Evolutionary conservation across 441 rosid species (phyloP).

Genomic region (Bruguiera hainesii): DNA sequence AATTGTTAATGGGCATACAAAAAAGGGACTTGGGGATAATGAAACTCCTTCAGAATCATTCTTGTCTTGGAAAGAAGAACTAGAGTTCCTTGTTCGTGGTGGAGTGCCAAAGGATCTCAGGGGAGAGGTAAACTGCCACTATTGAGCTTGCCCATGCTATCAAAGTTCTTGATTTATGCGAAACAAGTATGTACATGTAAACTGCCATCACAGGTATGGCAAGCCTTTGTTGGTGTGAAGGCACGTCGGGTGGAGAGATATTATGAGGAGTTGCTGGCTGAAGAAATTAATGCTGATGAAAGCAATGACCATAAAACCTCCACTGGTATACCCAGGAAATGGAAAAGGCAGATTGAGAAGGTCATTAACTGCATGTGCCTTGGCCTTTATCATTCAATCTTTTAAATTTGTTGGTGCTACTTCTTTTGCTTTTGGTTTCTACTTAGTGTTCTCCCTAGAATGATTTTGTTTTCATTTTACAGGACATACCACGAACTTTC

Average conservation of each 20-base stretch:
- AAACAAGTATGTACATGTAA: slow-evolving; percentile 9
- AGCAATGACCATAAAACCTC: slow-evolving; percentile 31
- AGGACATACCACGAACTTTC: slow-evolving; percentile 99
- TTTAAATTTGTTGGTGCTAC: slow-evolving; percentile 34
- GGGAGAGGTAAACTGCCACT: slow-evolving; percentile 78
- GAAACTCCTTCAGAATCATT: slow-evolving; percentile 33
- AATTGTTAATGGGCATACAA: slow-evolving; percentile 25
- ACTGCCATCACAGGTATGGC: slow-evolving; percentile 81
- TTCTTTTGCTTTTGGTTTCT: slow-evolving; percentile 22
- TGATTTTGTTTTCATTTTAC: slow-evolving; percentile 38
- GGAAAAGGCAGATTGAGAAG: slow-evolving; percentile 99
- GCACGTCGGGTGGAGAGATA: slow-evolving; percentile 80
- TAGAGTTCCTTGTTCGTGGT: slow-evolving; percentile 92
- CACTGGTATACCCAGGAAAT: slow-evolving; percentile 58
- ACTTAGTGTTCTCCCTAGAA: slow-evolving; percentile 32
- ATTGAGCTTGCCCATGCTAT: slow-evolving; percentile 11
- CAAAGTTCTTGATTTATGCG: slow-evolving; percentile 1
- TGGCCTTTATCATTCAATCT: slow-evolving; percentile 49
- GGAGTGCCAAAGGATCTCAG: slow-evolving; percentile 97
- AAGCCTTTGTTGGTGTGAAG: slow-evolving; percentile 95
- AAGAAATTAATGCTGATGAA: slow-evolving; percentile 44
- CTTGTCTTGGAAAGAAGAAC: slow-evolving; percentile 82
- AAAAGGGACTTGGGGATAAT: slow-evolving; percentile 28
- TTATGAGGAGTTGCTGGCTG: slow-evolving; percentile 71
- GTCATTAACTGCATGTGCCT: slow-evolving; percentile 59